phyloP scores from a whole-genome alignment of 2,329 filamentous ascomycete species.

The Claviceps capensis region DNA sequence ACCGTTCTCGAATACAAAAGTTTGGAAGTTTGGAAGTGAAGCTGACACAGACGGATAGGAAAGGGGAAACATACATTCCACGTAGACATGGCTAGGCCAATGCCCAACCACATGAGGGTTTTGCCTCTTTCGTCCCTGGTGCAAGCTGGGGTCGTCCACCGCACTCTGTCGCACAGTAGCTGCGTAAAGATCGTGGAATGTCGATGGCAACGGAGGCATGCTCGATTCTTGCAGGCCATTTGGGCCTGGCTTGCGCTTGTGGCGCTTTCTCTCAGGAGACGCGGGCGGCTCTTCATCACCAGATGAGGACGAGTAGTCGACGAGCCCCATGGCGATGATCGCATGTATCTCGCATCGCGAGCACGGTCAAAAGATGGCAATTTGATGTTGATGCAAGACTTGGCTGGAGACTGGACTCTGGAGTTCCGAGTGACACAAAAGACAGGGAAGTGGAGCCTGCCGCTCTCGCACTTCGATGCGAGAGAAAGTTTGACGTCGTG shows the following conservation, averaged over 20 bases:
- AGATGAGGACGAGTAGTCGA: slow-evolving; percentile 47
- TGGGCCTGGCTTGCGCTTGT: slow-evolving; percentile 1
- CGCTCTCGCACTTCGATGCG: neutral
- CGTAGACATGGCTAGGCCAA: slow-evolving; percentile 86
- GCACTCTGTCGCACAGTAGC: slow-evolving; percentile 65
- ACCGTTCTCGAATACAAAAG: no score
- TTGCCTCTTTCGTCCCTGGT: slow-evolving; percentile 70
- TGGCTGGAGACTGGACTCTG: neutral
- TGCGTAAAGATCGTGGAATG: slow-evolving; percentile 84
- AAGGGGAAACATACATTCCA: slow-evolving; percentile 63
- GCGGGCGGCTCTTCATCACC: slow-evolving; percentile 12
- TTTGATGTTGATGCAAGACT: no score
- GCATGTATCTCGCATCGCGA: neutral
- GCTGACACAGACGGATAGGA: neutral
- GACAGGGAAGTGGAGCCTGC: neutral
- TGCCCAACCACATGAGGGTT: slow-evolving; percentile 77
- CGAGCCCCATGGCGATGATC: slow-evolving; percentile 26
- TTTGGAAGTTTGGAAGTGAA: no score
- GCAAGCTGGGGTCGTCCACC: slow-evolving; percentile 68
- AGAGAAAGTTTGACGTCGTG: neutral
- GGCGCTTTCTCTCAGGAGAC: slow-evolving; percentile 11
- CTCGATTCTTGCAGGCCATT: slow-evolving; percentile 8
- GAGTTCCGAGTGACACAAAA: neutral
- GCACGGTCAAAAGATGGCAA: neutral
- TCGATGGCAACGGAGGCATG: slow-evolving; percentile 61